These are phyloP conservation scores for Mycosarcoma maydis DNA, from an alignment of 1,284 basidiomycete genomes.

Conservation along the genomic window DNA sequence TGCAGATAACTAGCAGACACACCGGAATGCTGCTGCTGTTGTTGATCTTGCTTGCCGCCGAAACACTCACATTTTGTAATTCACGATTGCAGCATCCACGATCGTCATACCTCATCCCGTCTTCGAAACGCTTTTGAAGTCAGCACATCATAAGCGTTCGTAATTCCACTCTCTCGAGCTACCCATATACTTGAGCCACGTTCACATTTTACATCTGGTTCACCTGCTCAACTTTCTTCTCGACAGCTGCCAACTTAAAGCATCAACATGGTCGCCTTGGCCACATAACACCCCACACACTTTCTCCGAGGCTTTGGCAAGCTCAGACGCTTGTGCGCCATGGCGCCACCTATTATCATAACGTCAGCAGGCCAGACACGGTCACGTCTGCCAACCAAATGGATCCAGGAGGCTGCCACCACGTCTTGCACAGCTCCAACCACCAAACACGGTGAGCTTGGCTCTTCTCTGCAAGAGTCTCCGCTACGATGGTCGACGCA, in stretches of 20 bases:
- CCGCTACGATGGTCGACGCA: constrained; percentile 31
- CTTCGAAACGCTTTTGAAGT: no score
- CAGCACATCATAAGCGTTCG: no score
- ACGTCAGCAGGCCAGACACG: constrained; percentile 25
- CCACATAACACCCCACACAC: not conserved
- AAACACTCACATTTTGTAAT: no score
- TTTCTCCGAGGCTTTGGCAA: not conserved
- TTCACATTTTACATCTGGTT: no score
- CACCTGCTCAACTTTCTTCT: no score
- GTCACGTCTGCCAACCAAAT: constrained; percentile 35
- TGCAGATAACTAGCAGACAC: no score
- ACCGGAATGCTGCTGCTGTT: not conserved
- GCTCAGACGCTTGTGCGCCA: not conserved
- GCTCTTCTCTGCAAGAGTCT: constrained; percentile 1
- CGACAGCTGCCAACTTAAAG: no score
- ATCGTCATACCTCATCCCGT: no score
- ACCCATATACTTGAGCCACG: no score
- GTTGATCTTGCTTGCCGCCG: not conserved
- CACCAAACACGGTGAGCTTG: constrained; percentile 5
- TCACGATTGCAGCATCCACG: no score
- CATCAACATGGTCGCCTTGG: not conserved
- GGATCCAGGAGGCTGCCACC: constrained; percentile 20
- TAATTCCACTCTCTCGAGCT: no score
- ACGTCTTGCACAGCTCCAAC: constrained; percentile 9
- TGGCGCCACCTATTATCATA: constrained; percentile 27